phyloP scores from a whole-genome alignment of 768 basidiomycete genomes.

The Panellus pusillus region DNA sequence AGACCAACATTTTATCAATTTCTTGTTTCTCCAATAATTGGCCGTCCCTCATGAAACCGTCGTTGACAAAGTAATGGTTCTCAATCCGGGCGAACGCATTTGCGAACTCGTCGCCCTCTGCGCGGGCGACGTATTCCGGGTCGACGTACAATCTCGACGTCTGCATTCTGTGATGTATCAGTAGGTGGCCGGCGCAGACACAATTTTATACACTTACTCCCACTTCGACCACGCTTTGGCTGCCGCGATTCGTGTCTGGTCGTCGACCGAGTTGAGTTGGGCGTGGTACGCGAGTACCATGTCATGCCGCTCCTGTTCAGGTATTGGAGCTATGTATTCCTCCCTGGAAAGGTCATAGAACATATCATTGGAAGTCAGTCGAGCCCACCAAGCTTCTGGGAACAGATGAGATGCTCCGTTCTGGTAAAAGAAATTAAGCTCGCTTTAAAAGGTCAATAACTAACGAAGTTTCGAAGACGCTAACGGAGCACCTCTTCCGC shows the following conservation, averaged over 20 bases:
- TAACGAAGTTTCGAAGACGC: neutral
- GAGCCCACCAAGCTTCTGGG: constrained; percentile 78
- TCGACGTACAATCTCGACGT: constrained; percentile 77
- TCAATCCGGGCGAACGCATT: constrained; percentile 86
- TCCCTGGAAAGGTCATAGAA: constrained; percentile 52
- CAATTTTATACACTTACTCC: constrained; percentile 60
- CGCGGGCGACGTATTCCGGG: constrained; percentile 63
- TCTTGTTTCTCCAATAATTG: constrained; percentile 81
- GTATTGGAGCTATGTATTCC: constrained; percentile 77
- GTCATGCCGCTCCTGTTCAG: constrained; percentile 76
- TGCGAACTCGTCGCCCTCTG: constrained; percentile 73
- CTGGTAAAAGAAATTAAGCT: constrained; percentile 93
- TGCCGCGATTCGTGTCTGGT: constrained; percentile 60
- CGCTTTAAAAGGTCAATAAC: constrained; percentile 36
- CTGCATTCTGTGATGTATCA: constrained; percentile 46
- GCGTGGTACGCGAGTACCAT: constrained; percentile 83
- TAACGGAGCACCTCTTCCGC: constrained; percentile 57
- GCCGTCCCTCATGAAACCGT: constrained; percentile 85
- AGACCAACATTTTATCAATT: constrained; percentile 81
- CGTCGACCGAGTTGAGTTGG: constrained; percentile 72
- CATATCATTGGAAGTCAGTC: neutral
- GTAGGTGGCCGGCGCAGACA: neutral
- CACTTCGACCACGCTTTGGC: constrained; percentile 89
- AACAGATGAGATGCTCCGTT: constrained; percentile 79
- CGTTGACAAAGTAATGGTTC: constrained; percentile 89